Base-by-base conservation (phyloP, 2,329 filamentous ascomycete species). In the Paraphaeosphaeria sporulosa region DNA sequence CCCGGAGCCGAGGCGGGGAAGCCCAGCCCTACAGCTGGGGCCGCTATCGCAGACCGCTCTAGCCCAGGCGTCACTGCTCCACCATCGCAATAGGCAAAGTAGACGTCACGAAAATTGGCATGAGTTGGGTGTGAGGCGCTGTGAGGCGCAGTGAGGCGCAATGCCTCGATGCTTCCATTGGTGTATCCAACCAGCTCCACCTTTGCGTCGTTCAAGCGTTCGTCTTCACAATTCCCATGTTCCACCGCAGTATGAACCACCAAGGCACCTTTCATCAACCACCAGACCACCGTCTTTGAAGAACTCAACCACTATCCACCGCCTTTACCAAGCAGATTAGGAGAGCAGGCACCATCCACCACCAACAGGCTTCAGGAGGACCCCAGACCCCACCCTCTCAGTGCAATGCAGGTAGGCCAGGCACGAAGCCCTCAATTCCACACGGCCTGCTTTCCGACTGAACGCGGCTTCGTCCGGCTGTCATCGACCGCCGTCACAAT, bases 371-470 rank as follows among this genome's bases (percentile, higher is more conserved):
- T 30, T 49, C 25, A 34, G 34, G 27, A 47, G 21, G 44, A 49
- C 46, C 46, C 46, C 46, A 34, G 32, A 32, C 46, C 46, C 46
- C 27, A 34, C 15, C 17, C 6, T 21, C 46, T 34, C 27, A 32
- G 46, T 49, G 21, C 23, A 47, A 23, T 51, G 48, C 48, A 51
- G 48, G 48, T 51, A 38, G 48, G 32, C 32, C 48, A 51, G 48
- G 48, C 48, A 40, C 34, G 30, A 19, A 49, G 47, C 47, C 47
- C 47, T 49, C 47, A 49, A 32, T 49, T 49, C 47, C 47, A 51
- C 48, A 51, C 48, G 19, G 32, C 48, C 48, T 38, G 34, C 48
- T 40, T n/a, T 13, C 19, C 32, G 40, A 40, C 48, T 17, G 5
- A 51, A 8, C 6, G 38, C 32, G 19, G n/a, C 32, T 49, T 34